Evolutionary conservation across 148 eudicot species (phyloP).

Genomic region (Dysphania ambrosioides): DNA sequence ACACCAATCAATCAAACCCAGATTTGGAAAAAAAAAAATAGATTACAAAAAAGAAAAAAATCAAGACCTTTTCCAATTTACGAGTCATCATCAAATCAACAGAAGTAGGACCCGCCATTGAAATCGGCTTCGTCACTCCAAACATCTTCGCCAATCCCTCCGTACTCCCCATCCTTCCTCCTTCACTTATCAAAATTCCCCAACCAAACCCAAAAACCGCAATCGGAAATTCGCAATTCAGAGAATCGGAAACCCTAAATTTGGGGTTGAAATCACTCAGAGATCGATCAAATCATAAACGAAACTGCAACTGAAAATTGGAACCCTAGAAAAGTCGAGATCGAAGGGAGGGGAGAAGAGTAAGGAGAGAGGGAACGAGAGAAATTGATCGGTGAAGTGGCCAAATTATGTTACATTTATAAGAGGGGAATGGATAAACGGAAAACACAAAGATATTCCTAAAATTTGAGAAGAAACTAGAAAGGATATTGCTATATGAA

Average conservation of each 20-base stretch:
- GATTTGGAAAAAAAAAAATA: neutral
- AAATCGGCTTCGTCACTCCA: conserved; percentile 64
- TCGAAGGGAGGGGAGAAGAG: conserved; percentile 16
- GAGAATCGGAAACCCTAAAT: too few species aligned
- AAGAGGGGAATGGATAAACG: too few species aligned
- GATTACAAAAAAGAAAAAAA: neutral
- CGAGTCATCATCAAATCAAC: conserved; percentile 44
- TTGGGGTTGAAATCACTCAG: neutral
- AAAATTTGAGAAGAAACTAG: too few species aligned
- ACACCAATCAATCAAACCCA: neutral
- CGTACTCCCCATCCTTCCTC: conserved; percentile 32
- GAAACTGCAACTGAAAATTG: too few species aligned
- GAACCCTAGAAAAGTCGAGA: conserved; percentile 24
- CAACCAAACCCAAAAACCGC: neutral
- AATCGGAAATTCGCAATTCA: too few species aligned
- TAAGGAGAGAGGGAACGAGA: neutral
- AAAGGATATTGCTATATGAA: too few species aligned
- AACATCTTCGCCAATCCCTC: conserved; percentile 38
- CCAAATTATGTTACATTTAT: neutral
- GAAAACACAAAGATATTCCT: too few species aligned
- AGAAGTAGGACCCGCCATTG: conserved; percentile 52
- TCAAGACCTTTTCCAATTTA: conserved; percentile 56
- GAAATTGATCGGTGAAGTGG: conserved; percentile 17
- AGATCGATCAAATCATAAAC: too few species aligned
- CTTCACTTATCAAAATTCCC: neutral